phyloP scores from a whole-genome alignment of 106 monocot species.

The Gastrodia elata region DNA sequence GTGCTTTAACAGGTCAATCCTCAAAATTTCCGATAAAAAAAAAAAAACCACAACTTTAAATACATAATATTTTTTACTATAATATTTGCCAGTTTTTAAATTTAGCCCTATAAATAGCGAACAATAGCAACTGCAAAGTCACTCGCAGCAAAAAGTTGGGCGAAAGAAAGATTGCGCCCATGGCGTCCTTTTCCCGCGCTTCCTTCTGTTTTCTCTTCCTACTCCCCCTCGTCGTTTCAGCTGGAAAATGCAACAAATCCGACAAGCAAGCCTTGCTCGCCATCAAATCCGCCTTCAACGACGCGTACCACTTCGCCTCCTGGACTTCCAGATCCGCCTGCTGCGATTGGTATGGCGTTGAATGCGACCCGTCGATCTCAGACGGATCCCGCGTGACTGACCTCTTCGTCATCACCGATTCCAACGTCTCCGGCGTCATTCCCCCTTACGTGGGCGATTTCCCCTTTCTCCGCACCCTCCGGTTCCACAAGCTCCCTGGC shows the following conservation, averaged over 20 bases:
- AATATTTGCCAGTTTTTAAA: too few species aligned
- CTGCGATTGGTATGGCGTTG: conserved; percentile 46
- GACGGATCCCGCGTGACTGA: conserved; percentile 9
- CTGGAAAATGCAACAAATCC: conserved; percentile 21
- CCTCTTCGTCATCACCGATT: conserved; percentile 22
- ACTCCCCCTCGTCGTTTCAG: conserved; percentile 12
- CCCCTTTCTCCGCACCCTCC: conserved; percentile 15
- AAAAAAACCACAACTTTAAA: too few species aligned
- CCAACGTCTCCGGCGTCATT: conserved; percentile 31
- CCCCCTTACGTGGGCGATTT: conserved; percentile 30
- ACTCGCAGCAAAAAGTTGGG: too few species aligned
- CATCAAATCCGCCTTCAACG: conserved; percentile 31
- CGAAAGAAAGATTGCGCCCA: neutral
- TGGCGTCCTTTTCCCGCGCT: neutral
- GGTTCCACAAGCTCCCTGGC: conserved; percentile 19
- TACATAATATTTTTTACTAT: too few species aligned
- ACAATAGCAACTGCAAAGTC: too few species aligned
- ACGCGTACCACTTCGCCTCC: conserved; percentile 23
- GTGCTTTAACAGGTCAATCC: too few species aligned
- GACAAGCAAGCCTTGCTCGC: conserved; percentile 34
- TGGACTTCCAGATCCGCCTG: conserved; percentile 26
- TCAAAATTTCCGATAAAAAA: too few species aligned
- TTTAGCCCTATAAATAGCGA: too few species aligned
- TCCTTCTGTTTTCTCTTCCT: neutral
- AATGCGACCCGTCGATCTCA: conserved; percentile 23